Base-by-base conservation (phyloP, 352 stramenopile genomes). In the Phytophthora pluvialis region DNA sequence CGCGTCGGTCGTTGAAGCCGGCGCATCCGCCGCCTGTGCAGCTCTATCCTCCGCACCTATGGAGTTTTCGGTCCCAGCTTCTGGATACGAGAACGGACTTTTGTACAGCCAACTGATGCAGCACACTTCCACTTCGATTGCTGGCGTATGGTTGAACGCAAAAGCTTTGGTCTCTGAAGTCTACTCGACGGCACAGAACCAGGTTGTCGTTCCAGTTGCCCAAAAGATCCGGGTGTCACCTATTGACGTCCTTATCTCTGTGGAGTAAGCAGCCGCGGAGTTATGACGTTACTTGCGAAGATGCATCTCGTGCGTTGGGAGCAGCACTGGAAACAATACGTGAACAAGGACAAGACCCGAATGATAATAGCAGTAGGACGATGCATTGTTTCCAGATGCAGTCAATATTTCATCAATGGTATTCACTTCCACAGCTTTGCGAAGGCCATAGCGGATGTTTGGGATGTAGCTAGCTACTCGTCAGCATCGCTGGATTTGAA, bases 61-160 rank as follows among this genome's bases (percentile, higher is more conserved):
- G 52, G 40, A 54, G 49, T 89, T 77, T 52, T 78, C 77, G 5
- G 72, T 69, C n/a, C 73, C 80, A 40, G 65, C 77, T 26, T 86
- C 70, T 36, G 77, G 80, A 25, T 89, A 83, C 56, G 80, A 89
- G 33, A 89, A 89, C 50, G 65, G 62, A 28, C n/a, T 87, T 25
- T 52, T 89, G 25, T 60, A 70, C 31, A 64, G 26, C 28, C 31
- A 76, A 33, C 47, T 89, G 60, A 52, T 83, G 16, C 31, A 75
- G 12, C 21, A 67, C 15, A 47, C 66, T 16, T 38, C 70, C 11
- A 66, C 31, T 16, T 69, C 59, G 25, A 61, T 83, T 26, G 59
- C 45, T 42, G 77, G 80, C 2, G 75, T 89, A 12, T 89, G 78
- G 77, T 53, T 89, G 16, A 78, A 87, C 45, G 77, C 68, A 21